Base-by-base conservation (phyloP, 2,329 filamentous ascomycete species). In the Sporothrix humicola region DNA sequence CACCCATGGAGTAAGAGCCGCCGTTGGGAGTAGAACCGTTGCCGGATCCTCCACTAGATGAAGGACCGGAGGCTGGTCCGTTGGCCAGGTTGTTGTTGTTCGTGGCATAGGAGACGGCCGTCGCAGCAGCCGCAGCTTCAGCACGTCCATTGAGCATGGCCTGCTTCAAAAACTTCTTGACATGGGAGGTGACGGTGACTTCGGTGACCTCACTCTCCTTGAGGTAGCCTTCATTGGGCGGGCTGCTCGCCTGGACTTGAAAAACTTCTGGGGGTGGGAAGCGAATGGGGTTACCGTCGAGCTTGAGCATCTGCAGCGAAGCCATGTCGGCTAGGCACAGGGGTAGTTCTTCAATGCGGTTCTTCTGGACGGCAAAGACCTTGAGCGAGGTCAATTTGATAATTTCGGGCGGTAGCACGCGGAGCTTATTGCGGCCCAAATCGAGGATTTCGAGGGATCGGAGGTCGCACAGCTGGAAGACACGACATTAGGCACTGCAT, bases 371-470 rank as follows among this genome's bases (percentile, higher is more conserved):
- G 1, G 94, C 95, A 72, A 98, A 86, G 17, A 98, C 95, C 79
- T 97, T 97, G 76, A 98, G 85, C 1, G 93, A 97, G 5, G 91
- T 91, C 78, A 98, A 85, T 79, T 91, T 93, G 74, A 88, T 89
- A 75, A 98, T 93, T 72, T 95, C 92, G 65, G 91, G 89, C 0
- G 95, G 94, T 1, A 98, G 87, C 10, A 88, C 85, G 66, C 88
- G 89, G 75, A 98, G 90, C 81, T 92, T 93, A 81, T 98, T 98
- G 78, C 93, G 90, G 80, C 94, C 95, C 72, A 98, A 87, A 82
- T 98, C 95, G 75, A 98, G 88, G 74, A 98, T 97, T 82, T 98
- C 95, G 72, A 98, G 88, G 48, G 94, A 92, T 71, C 89, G 91
- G 75, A 98, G 87, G 81, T 94, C 91, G 80, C 95, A 95, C 74